These are phyloP conservation scores for Pichia gijzeniarum DNA, from an alignment of 805 yeast species.

Conservation along the genomic window DNA sequence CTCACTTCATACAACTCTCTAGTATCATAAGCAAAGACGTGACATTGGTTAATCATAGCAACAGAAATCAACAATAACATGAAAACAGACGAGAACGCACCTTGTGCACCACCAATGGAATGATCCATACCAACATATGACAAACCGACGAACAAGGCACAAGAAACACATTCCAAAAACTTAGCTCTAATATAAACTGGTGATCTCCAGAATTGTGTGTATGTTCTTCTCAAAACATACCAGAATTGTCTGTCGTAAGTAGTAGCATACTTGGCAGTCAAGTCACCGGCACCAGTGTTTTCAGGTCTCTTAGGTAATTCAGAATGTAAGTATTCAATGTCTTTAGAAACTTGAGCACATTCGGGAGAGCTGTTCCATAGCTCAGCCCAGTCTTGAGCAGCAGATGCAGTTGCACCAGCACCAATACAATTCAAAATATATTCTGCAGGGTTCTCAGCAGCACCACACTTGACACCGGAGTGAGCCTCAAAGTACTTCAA, in stretches of 20 bases:
- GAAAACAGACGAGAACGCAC: slow-evolving; percentile 46
- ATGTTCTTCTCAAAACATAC: slow-evolving; percentile 34
- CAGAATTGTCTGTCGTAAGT: slow-evolving; percentile 35
- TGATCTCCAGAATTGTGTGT: slow-evolving; percentile 41
- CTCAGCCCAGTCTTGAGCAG: slow-evolving; percentile 54
- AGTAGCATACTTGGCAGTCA: slow-evolving; percentile 35
- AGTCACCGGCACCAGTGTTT: slow-evolving; percentile 22
- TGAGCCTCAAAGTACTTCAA: slow-evolving; percentile 42
- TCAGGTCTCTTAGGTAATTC: slow-evolving; percentile 16
- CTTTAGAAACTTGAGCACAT: slow-evolving; percentile 22
- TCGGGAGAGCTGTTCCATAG: slow-evolving; percentile 44
- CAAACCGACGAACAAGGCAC: slow-evolving; percentile 58
- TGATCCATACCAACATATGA: slow-evolving; percentile 55
- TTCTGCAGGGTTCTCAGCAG: slow-evolving; percentile 67
- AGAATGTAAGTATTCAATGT: slow-evolving; percentile 26
- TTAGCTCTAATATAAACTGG: slow-evolving; percentile 45
- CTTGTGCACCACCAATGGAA: slow-evolving; percentile 51
- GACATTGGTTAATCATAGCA: slow-evolving; percentile 59
- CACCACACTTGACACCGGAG: slow-evolving; percentile 62
- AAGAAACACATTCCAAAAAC: slow-evolving; percentile 33
- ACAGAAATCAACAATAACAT: slow-evolving; percentile 52
- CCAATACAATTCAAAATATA: slow-evolving; percentile 71
- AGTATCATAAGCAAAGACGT: slow-evolving; percentile 51
- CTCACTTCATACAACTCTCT: slow-evolving; percentile 65
- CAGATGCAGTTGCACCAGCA: slow-evolving; percentile 72